Evolutionary conservation across 441 rosid genomes (phyloP), one percentile per base, ranked within the genome.

Genomic region (Rhodomyrtus psidioides): DNA sequence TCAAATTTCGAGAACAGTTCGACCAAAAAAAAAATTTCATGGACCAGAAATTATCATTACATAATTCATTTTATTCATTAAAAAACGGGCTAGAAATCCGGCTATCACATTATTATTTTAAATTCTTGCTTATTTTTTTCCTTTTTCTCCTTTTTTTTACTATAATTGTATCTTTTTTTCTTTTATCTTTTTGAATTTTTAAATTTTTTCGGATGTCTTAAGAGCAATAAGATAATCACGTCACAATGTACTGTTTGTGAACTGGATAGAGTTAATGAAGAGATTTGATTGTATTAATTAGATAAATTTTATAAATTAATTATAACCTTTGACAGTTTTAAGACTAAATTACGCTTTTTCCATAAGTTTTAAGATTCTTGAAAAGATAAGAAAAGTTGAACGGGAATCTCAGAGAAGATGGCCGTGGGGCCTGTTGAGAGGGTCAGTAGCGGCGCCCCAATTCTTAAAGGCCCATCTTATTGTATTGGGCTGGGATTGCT

Each of bases 211-310:
- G 0, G 26, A 55, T 23, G 12, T 55, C 9, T 21, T 55, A 21
- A 55, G 9, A 55, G 15, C 53, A 55, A 23, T 19, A 17, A 55
- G 26, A 21, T 19, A 21, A 8, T 55, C 57, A 55, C 12, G 4
- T 55, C 24, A 55, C 2, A 21, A 21, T 53, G 19, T 9, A 3
- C 2, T 12, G 4, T 19, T 54, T 17, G 9, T 54, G 7, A 54
- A 19, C 6, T 54, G 56, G 24, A 54, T 7, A 19, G 24, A 19
- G 1, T 19, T 54, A 54, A 19, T 3, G 4, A 7, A 59, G 17
- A 0, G 0, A 16, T 1, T 16, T 15, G 10, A 2, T 60, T 60
- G 2, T 6, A 13, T 9, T 5, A 53, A 53, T 3, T 53, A 13
- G 17, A 53, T 1, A 53, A 53, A 7, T 53, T 14, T 15, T 16